Percentiles rank a stretch among this genome's conserved stretches.
Evolutionary conservation across 805 yeast species (phyloP).

Genomic region (Spathaspora girioi): DNA sequence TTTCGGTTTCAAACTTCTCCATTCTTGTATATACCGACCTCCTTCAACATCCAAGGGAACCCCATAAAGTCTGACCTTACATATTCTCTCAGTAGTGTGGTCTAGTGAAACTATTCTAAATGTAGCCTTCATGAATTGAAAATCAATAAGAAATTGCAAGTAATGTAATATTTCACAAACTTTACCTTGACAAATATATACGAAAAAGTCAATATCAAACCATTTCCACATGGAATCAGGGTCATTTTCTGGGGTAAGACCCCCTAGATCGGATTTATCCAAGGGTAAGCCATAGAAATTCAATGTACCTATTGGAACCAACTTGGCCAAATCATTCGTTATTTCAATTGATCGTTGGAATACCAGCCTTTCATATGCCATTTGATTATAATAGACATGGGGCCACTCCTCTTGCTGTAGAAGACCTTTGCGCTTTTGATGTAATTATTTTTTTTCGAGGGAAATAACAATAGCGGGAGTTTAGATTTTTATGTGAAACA

Average conservation of each 20-base stretch:
- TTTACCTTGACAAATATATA: conserved; percentile 9
- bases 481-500: no score
- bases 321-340: conserved; percentile 37
- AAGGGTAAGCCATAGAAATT: conserved; percentile 42
- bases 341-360: conserved; percentile 27
- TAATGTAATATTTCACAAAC: conserved; percentile 27
- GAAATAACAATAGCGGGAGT: not conserved
- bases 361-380: not conserved
- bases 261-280: conserved; percentile 28
- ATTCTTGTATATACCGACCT: conserved; percentile 24
- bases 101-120: conserved; percentile 21
- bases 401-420: no score
- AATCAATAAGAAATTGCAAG: conserved; percentile 40
- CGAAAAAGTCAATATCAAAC: conserved; percentile 46
- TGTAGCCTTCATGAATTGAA: conserved; percentile 43
- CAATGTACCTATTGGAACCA: conserved; percentile 49
- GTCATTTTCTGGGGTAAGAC: conserved; percentile 25
- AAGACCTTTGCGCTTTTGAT: not conserved
- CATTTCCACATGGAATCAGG: conserved; percentile 42
- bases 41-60: conserved; percentile 45
- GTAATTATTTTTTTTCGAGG: not conserved
- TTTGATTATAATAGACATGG: not conserved
- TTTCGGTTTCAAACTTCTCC: conserved; percentile 34
- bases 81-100: conserved; percentile 12
- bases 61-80: conserved; percentile 43